A percentile compares a stretch with the other conserved stretches of the same genome.
phyloP scores from a whole-genome alignment of 2,329 filamentous ascomycete genomes.

The Geosmithia morbida region DNA sequence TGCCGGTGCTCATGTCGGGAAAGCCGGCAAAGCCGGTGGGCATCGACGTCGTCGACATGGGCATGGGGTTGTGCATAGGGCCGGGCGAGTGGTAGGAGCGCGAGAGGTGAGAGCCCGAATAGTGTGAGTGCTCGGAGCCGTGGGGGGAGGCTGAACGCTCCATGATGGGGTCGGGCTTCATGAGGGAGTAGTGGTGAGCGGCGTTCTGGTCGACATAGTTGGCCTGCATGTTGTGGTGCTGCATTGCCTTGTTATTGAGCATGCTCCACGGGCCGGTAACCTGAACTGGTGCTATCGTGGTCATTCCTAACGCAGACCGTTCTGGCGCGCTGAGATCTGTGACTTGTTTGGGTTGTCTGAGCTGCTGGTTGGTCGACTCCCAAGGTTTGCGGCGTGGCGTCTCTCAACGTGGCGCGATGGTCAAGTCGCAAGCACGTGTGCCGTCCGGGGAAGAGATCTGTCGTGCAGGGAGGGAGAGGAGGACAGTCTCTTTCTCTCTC shows the following conservation, averaged over 20 bases:
- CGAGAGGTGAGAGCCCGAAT: constrained; percentile 32
- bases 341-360: constrained; percentile 10
- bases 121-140: constrained; percentile 43
- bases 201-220: constrained; percentile 15
- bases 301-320: constrained; percentile 14
- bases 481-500: no score
- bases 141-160: constrained; percentile 44
- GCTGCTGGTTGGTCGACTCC: background rate
- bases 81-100: constrained; percentile 38
- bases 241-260: constrained; percentile 31
- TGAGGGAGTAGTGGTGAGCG: constrained; percentile 14
- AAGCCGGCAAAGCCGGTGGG: background rate
- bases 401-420: no score
- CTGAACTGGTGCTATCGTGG: constrained; percentile 28
- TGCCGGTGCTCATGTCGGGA: constrained; percentile 9
- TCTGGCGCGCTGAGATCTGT: background rate
- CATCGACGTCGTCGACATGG: constrained; percentile 20
- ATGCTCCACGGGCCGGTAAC: constrained; percentile 26
- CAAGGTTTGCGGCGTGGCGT: background rate
- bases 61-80: constrained; percentile 33
- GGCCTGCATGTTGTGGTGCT: constrained; percentile 19
- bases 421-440: background rate
- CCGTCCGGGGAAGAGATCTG: no score
- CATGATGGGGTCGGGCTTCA: constrained; percentile 24
- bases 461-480: no score